Evolutionary conservation across 2,329 filamentous ascomycete genomes (phyloP), one percentile per base, ranked within the genome.

Genomic region (Cladosporium velox): DNA sequence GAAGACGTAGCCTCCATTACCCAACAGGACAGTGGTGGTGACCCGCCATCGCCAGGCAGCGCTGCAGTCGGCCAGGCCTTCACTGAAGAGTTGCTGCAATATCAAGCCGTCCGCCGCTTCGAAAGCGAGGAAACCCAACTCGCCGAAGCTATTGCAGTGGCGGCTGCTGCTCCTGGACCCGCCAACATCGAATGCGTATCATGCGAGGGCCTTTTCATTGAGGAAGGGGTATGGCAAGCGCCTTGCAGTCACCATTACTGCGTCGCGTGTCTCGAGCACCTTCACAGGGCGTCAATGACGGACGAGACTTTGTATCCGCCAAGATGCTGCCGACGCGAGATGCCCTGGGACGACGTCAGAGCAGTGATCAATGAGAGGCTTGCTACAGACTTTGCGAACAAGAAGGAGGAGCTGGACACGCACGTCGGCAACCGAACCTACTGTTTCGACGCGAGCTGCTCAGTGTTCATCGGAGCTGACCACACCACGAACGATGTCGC

Each of bases 231-330:
- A 4, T 65, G 70, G 2, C 66, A 71, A 18, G 70, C 28, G 3
- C 68, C 73, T 2, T 79, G 77, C 66, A 49, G 67, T 0, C 84
- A 88, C 67, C 70, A 79, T 2, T 88, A 87, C 72, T 89, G 86
- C 69, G 72, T 72, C 0, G 68, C 67, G 0, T 88, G 87, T 70
- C 69, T 88, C 0, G 70, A 70, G 2, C 65, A 67, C 0, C 78
- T 87, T 0, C 84, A 88, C 71, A n/a, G 67, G 1, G 64, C 72
- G 0, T 77, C 83, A 0, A 77, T 84, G 26, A 74, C 66, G 0
- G 83, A 87, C 67, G 83, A 88, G 65, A 77, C 80, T 0, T 70
- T 85, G 0, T 88, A 86, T 65, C 86, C 86, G 0, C 85, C 86
- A 0, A 78, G 79, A 1, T 88, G 86, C 74, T 88, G 86, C 70